Evolutionary conservation across 1,284 basidiomycete genomes (phyloP).

Genomic region (Hypsizygus ulmarius): DNA sequence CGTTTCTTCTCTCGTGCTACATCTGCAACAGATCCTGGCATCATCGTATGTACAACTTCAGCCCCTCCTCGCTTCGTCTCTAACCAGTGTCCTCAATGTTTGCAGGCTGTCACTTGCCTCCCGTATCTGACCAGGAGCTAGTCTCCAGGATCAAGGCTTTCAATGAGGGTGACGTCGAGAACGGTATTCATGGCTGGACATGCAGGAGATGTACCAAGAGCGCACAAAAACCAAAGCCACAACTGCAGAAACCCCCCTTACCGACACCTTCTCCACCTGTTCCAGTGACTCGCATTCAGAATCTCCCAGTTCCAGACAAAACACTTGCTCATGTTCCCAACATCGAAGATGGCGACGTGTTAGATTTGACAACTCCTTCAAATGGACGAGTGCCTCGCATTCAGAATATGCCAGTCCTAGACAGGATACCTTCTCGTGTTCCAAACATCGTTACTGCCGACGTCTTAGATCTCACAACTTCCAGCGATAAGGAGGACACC

Average conservation of each 20-base stretch:
- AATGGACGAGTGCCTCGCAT: no score
- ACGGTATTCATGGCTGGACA: conserved; percentile 16
- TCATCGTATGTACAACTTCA: conserved; percentile 24
- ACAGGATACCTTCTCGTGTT: no score
- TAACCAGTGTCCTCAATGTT: conserved; percentile 1
- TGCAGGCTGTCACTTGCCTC: conserved; percentile 30
- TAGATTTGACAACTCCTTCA: no score
- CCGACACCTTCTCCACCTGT: no score
- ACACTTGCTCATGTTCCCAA: no score
- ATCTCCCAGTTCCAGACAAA: no score
- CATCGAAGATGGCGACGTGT: no score
- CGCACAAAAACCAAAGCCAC: not conserved
- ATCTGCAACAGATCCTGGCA: conserved; percentile 28
- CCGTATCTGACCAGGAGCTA: conserved; percentile 27
- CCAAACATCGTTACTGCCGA: not conserved
- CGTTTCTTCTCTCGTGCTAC: conserved; percentile 22
- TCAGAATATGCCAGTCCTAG: no score
- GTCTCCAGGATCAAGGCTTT: conserved; percentile 26
- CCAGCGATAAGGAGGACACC: no score
- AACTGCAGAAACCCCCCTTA: no score
- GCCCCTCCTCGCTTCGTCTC: conserved; percentile 1
- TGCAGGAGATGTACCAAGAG: conserved; percentile 15
- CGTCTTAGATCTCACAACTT: no score
- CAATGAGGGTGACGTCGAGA: conserved; percentile 14
- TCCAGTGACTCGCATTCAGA: no score